phyloP scores from a whole-genome alignment of 495 filamentous ascomycete genomes.

The Oidiodendron maius region DNA sequence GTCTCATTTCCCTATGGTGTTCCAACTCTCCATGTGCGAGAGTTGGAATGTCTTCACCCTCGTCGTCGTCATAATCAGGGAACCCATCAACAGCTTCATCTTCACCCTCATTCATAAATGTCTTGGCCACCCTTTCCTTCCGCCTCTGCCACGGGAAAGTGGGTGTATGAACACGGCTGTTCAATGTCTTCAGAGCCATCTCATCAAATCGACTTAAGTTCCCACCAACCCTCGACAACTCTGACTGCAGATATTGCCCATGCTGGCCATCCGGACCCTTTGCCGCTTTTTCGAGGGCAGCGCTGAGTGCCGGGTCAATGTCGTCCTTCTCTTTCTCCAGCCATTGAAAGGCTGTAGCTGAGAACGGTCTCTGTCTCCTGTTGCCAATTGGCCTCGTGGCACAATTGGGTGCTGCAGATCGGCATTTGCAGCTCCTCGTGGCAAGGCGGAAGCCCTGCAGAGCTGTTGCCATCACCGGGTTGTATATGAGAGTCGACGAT shows the following conservation, averaged over 20 bases:
- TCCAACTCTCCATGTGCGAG: constrained; percentile 83
- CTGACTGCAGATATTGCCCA: neutral
- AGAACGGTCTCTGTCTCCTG: constrained; percentile 29
- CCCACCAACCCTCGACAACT: neutral
- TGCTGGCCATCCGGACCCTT: constrained; percentile 5
- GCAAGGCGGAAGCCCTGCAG: constrained; percentile 41
- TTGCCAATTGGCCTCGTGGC: constrained; percentile 21
- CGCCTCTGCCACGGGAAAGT: constrained; percentile 6
- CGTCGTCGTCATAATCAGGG: constrained; percentile 44
- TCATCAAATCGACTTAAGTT: neutral
- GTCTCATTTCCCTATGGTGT: constrained; percentile 79
- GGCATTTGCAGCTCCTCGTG: constrained; percentile 32
- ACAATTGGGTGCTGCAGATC: constrained; percentile 18
- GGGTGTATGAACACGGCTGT: neutral
- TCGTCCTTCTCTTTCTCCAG: constrained; percentile 7
- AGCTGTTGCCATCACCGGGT: constrained; percentile 40
- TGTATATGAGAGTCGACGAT: constrained; percentile 7
- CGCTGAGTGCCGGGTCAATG: constrained; percentile 1
- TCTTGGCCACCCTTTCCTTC: constrained; percentile 31
- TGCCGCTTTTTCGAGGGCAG: neutral
- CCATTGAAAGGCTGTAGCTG: constrained; percentile 29
- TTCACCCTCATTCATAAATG: constrained; percentile 45
- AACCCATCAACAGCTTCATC: constrained; percentile 9
- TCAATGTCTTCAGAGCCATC: neutral
- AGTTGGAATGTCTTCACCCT: constrained; percentile 70